A percentile compares a stretch with the other conserved stretches of the same genome.
These are phyloP conservation scores for Scutellaria galericulata DNA, from an alignment of 257 asterid genomes.

Conservation along the genomic window DNA sequence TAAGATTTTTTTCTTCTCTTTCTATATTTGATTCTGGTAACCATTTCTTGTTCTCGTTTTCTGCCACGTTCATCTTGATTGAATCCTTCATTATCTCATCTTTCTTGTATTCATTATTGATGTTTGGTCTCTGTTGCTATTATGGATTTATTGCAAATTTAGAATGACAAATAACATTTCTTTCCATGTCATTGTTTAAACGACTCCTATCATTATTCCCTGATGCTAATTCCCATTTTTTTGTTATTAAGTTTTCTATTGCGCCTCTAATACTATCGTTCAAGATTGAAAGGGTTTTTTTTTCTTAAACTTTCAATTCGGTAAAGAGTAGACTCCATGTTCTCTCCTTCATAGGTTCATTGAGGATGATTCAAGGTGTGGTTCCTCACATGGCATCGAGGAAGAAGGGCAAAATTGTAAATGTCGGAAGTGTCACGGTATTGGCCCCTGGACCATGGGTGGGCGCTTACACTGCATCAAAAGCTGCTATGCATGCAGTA, in stretches of 20 bases:
- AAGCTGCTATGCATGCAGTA: conserved; percentile 88
- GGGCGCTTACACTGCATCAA: conserved; percentile 81
- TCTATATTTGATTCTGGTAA: not conserved
- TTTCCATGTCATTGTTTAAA: not conserved
- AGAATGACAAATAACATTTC: not conserved
- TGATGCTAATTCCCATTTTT: too few species aligned
- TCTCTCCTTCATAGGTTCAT: conserved; percentile 53
- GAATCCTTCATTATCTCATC: conserved; percentile 10
- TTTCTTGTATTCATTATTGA: conserved; percentile 6
- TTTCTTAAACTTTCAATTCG: not conserved
- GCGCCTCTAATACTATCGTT: not conserved
- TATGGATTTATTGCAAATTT: conserved; percentile 3
- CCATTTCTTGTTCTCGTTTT: not conserved
- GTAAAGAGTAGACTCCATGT: conserved; percentile 16
- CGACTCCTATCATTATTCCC: not conserved
- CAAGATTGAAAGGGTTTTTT: not conserved
- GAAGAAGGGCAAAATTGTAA: conserved; percentile 87
- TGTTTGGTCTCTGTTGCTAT: not conserved
- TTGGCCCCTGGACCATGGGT: conserved; percentile 85
- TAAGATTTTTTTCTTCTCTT: not conserved
- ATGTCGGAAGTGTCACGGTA: conserved; percentile 81
- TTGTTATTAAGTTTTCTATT: not conserved
- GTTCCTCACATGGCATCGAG: conserved; percentile 94
- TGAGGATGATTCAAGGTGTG: conserved; percentile 85
- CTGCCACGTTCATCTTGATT: not conserved